Evolutionary conservation across 2,329 filamentous ascomycete species (phyloP).

Genomic region (Aspergillus sp.): DNA sequence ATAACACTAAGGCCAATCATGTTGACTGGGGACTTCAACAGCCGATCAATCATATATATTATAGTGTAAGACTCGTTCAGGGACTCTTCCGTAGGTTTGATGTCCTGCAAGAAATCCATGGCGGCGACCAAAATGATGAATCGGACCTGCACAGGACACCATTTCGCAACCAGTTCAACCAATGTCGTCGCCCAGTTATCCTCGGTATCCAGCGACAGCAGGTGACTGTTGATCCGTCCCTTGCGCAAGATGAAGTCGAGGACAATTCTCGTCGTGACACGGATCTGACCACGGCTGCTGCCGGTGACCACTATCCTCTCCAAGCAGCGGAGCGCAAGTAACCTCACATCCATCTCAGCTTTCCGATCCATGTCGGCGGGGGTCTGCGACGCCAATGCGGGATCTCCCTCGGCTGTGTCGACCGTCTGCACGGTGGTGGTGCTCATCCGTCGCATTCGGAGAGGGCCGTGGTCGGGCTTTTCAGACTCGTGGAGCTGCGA

Average conservation of each 20-base stretch:
- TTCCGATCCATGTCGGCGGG: constrained; percentile 84
- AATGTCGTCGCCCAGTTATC: constrained; percentile 78
- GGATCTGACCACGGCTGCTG: constrained; percentile 78
- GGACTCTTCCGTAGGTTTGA: constrained; percentile 66
- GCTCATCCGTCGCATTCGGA: constrained; percentile 69
- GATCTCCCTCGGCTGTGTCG: constrained; percentile 67
- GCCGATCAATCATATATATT: constrained; percentile 73
- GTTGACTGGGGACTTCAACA: constrained; percentile 85
- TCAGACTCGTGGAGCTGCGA: constrained; percentile 66
- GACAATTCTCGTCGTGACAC: constrained; percentile 69
- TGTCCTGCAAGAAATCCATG: constrained; percentile 71
- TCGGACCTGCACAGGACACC: constrained; percentile 91
- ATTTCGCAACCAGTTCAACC: constrained; percentile 74
- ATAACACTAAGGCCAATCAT: constrained; percentile 94
- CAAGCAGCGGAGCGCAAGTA: constrained; percentile 80
- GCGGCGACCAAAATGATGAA: constrained; percentile 84
- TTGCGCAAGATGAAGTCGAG: constrained; percentile 67
- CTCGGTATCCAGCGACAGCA: constrained; percentile 44
- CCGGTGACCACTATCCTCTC: constrained; percentile 76
- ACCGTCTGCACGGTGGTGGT: constrained; percentile 72
- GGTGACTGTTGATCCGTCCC: constrained; percentile 52
- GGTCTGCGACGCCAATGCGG: constrained; percentile 66
- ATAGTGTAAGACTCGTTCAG: constrained; percentile 72
- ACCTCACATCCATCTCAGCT: constrained; percentile 82
- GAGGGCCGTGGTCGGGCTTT: constrained; percentile 63